Base-by-base conservation (phyloP, 371 early-diverging fungal species). In the Haplosporangium sp. region DNA sequence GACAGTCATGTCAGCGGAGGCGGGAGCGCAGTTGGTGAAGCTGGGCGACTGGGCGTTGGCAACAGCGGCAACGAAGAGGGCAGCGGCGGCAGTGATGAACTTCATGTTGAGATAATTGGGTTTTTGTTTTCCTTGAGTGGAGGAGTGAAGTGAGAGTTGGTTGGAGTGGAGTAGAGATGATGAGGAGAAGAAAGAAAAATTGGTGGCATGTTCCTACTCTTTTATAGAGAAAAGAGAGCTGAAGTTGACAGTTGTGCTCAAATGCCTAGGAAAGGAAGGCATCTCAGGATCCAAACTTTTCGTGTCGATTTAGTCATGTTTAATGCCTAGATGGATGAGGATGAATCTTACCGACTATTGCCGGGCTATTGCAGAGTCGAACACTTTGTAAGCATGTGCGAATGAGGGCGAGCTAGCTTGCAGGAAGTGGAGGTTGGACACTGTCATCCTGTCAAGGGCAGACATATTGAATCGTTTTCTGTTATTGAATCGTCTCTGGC, bases 1-100 rank as follows among this genome's bases (percentile, higher is more conserved):
- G 53, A 67, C 54, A 1, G 67, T 54, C 55, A 67, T 54, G 40
- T 67, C 60, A n/a, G 60, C 20, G 55, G 54, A 0, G 11, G 55
- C 60, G 13, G 47, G 45, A n/a, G 60, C 67, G 21, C 67, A 67
- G 60, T 18, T n/a, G 55, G 60, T 55, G 46, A 42, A 67, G 55
- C 47, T 10, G 18, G 62, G 69, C 3, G 45, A 1, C 61, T 62
- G 64, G 23, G 71, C 71, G 47, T 46, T 51, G 64, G 48, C 70
- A 38, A 70, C 47, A 37, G 59, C 46, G 55, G 70, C 70, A n/a
- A 63, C 18, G 52, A 53, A 36, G 41, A 63, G 54, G 48, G 59
- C 53, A 48, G 62, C 62, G 52, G 51, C 57, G 58, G 63, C 70
- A 47, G 55, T 36, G 23, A 53, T 13, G 70, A 58, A 62, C 63